Evolutionary conservation across 1,284 basidiomycete species (phyloP).

Genomic region (Coriolopsis trogii): DNA sequence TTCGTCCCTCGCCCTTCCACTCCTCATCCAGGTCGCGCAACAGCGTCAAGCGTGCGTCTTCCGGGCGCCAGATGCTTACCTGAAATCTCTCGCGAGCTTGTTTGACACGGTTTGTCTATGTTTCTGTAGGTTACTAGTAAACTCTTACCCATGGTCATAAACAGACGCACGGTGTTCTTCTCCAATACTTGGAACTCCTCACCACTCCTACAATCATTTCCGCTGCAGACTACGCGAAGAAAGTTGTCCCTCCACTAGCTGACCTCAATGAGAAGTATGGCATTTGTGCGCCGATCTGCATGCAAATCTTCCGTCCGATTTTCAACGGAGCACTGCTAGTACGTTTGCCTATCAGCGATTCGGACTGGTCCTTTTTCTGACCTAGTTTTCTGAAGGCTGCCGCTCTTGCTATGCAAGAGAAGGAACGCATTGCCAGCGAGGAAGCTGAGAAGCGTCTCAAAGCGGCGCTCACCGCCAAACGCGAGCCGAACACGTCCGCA

Average conservation of each 20-base stretch:
- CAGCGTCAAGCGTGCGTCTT: conserved; percentile 84
- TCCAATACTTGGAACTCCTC: conserved; percentile 77
- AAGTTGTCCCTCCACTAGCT: conserved; percentile 69
- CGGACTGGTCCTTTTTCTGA: background rate
- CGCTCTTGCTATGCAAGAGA: conserved; percentile 62
- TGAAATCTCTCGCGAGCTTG: conserved; percentile 84
- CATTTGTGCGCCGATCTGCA: conserved; percentile 82
- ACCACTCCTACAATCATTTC: conserved; percentile 64
- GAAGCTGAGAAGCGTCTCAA: conserved; percentile 78
- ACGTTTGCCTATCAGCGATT: conserved; percentile 34
- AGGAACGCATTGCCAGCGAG: conserved; percentile 66
- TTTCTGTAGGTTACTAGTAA: conserved; percentile 20
- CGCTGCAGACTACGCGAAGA: conserved; percentile 64
- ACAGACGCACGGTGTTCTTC: conserved; percentile 76
- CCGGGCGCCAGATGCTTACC: conserved; percentile 68
- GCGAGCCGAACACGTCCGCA: conserved; percentile 58
- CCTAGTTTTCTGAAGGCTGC: conserved; percentile 44
- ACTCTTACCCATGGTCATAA: conserved; percentile 24
- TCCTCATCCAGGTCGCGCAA: conserved; percentile 88
- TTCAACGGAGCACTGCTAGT: conserved; percentile 69
- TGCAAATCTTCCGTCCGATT: conserved; percentile 89
- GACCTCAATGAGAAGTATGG: conserved; percentile 77
- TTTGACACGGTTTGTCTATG: conserved; percentile 77
- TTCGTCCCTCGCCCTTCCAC: conserved; percentile 74
- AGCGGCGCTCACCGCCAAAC: conserved; percentile 74